Conservation (phyloP, 2,329 filamentous ascomycete genomes). For the Magnaporthiopsis rhizophila region DNA sequence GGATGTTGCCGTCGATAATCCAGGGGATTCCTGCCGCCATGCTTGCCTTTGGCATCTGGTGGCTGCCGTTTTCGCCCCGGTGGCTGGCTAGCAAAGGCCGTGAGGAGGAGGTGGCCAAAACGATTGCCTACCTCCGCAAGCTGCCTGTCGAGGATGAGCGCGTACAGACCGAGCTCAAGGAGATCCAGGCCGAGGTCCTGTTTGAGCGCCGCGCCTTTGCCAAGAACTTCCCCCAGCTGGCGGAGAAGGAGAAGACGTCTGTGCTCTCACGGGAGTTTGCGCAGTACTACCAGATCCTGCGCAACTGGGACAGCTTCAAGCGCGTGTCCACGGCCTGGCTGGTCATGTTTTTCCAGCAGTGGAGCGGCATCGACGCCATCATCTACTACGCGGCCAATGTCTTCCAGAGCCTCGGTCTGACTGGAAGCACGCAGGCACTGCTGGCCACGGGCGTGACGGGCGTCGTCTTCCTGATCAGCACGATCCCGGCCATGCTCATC, state of each 20-base stretch:
- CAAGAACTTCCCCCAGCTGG: conserved; percentile 34
- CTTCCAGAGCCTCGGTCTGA: conserved; percentile 56
- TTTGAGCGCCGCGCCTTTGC: conserved; percentile 34
- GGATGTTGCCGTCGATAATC: conserved; percentile 37
- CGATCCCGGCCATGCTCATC: conserved; percentile 12
- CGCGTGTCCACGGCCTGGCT: conserved; percentile 27
- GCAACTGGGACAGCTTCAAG: conserved; percentile 41
- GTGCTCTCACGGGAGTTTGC: conserved; percentile 28
- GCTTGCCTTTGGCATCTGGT: conserved; percentile 26
- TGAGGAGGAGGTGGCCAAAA: conserved; percentile 15
- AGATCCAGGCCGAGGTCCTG: conserved; percentile 36
- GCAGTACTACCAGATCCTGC: conserved; percentile 39
- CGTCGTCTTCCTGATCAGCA: conserved; percentile 36
- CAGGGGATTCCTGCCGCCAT: conserved; percentile 31
- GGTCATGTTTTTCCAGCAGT: conserved; percentile 36
- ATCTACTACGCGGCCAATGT: conserved; percentile 42
- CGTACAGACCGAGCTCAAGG: conserved; percentile 34
- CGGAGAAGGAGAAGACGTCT: conserved; percentile 28
- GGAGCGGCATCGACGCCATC: conserved; percentile 28
- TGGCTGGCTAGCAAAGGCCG: conserved; percentile 30
- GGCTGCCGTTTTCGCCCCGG: conserved; percentile 44
- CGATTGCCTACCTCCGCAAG: conserved; percentile 21
- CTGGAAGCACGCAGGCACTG: conserved; percentile 48
- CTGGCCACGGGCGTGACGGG: conserved; percentile 57
- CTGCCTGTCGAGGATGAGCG: conserved; percentile 22